These are phyloP conservation scores for Singerocomus inundabilis DNA, from an alignment of 1,284 basidiomycete species.

Conservation along the genomic window DNA sequence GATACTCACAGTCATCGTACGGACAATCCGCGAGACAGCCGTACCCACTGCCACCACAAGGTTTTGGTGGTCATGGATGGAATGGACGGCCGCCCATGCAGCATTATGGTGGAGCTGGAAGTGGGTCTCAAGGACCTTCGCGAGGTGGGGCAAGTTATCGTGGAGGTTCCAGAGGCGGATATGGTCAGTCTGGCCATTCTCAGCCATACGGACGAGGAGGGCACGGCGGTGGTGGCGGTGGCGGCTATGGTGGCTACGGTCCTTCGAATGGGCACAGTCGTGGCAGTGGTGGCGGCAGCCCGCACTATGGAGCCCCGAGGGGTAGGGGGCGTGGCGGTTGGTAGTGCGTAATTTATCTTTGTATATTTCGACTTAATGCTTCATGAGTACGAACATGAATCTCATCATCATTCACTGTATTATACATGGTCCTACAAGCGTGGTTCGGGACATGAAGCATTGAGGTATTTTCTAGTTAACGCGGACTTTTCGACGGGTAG, in stretches of 20 bases:
- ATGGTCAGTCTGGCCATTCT: slow-evolving; percentile 25
- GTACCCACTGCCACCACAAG: slow-evolving; percentile 19
- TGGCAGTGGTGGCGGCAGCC: too few relatives aligned
- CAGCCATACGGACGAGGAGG: slow-evolving; percentile 31
- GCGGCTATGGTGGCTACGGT: slow-evolving; percentile 29
- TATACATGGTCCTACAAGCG: slow-evolving; percentile 21
- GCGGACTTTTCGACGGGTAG: neutral
- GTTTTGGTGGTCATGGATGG: slow-evolving; percentile 35
- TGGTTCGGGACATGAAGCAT: neutral
- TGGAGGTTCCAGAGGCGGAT: slow-evolving; percentile 27
- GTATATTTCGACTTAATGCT: slow-evolving; percentile 22
- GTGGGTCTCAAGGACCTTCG: slow-evolving; percentile 22
- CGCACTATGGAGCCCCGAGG: slow-evolving; percentile 29
- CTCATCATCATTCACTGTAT: slow-evolving; percentile 9
- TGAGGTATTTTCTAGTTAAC: slow-evolving; percentile 3
- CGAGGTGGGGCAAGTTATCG: slow-evolving; percentile 27
- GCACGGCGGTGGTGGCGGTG: slow-evolving; percentile 16
- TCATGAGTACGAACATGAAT: neutral
- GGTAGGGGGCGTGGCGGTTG: slow-evolving; percentile 43
- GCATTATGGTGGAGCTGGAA: slow-evolving; percentile 28
- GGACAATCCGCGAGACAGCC: slow-evolving; percentile 22
- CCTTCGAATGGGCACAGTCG: slow-evolving; percentile 48
- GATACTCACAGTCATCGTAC: slow-evolving; percentile 22
- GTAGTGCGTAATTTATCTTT: slow-evolving; percentile 37
- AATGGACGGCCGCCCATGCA: slow-evolving; percentile 31